phyloP scores from a whole-genome alignment of 805 yeast species.

The Candida pseudoglaebosa region DNA sequence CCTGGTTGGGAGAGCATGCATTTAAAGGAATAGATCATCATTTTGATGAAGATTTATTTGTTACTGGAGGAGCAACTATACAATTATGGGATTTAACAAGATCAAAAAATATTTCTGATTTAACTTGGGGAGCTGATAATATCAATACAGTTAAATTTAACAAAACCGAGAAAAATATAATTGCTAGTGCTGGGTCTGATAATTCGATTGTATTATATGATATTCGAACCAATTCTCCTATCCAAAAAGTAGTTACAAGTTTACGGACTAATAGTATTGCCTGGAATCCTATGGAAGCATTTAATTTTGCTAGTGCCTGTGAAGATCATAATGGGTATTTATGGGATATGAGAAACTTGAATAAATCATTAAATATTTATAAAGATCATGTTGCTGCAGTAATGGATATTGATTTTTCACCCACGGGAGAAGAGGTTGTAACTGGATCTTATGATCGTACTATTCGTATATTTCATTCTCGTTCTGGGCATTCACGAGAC shows the following conservation, averaged over 20 bases:
- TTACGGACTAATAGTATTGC: constrained; percentile 81
- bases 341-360: constrained; percentile 95
- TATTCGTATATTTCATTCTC: constrained; percentile 68
- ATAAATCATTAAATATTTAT: constrained; percentile 73
- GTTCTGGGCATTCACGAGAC: constrained; percentile 91
- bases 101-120: constrained; percentile 67
- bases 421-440: constrained; percentile 94
- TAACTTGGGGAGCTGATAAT: constrained; percentile 97
- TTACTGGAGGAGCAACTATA: constrained; percentile 87
- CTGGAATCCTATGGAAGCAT: constrained; percentile 99
- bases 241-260: constrained; percentile 81
- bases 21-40: constrained; percentile 88
- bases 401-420: constrained; percentile 90
- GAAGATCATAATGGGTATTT: constrained; percentile 94
- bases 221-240: constrained; percentile 83
- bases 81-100: constrained; percentile 91
- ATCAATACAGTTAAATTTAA: constrained; percentile 79
- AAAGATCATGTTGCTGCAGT: constrained; percentile 97
- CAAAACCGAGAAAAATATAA: constrained; percentile 79
- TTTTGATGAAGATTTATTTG: constrained; percentile 65
- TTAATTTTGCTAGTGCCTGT: constrained; percentile 82
- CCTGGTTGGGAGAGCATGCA: constrained; percentile 79
- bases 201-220: constrained; percentile 89
- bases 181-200: constrained; percentile 84
- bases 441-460: constrained; percentile 96